Percentiles rank a stretch among this genome's conserved stretches.
Conservation (phyloP, 2,329 filamentous ascomycete genomes). For the Microdochium bolleyi region DNA sequence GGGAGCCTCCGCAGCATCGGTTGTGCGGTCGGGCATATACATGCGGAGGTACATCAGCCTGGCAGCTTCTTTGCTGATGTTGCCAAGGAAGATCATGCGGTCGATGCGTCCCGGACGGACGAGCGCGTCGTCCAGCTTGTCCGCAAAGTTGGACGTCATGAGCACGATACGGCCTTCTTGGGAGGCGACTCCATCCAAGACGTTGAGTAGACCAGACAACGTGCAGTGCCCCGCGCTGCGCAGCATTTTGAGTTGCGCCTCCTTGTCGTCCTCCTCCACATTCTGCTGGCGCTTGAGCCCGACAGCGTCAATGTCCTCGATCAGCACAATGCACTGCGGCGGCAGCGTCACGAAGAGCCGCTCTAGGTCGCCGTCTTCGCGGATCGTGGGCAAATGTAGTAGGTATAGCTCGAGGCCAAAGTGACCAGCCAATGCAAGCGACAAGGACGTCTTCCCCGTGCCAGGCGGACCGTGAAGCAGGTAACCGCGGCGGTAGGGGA, state of each 20-base stretch:
- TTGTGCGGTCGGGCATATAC: constrained; percentile 10
- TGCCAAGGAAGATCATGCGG: constrained; percentile 56
- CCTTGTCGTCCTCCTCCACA: background rate
- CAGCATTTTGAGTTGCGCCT: constrained; percentile 22
- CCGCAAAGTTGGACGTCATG: constrained; percentile 62
- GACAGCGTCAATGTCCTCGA: constrained; percentile 50
- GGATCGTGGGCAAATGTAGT: constrained; percentile 51
- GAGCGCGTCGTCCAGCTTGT: constrained; percentile 57
- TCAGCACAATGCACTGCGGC: constrained; percentile 34
- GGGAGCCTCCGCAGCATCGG: constrained; percentile 10
- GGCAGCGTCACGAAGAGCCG: constrained; percentile 22
- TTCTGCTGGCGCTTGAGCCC: constrained; percentile 28
- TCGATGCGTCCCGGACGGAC: constrained; percentile 61
- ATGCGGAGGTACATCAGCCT: constrained; percentile 13
- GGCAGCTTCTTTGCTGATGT: constrained; percentile 15
- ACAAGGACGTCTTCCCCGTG: constrained; percentile 69
- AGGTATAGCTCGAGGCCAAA: constrained; percentile 70
- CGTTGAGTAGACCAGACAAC: constrained; percentile 57
- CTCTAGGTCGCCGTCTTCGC: constrained; percentile 18
- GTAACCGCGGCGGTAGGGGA: constrained; percentile 68
- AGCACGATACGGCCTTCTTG: constrained; percentile 63
- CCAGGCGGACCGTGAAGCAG: constrained; percentile 66
- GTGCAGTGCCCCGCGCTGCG: constrained; percentile 58
- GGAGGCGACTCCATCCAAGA: constrained; percentile 57
- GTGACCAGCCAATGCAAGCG: constrained; percentile 62